Evolutionary conservation across 2,329 filamentous ascomycete species (phyloP), one percentile per base, ranked within the genome.

Genomic region (Cordyceps fumosorosea): DNA sequence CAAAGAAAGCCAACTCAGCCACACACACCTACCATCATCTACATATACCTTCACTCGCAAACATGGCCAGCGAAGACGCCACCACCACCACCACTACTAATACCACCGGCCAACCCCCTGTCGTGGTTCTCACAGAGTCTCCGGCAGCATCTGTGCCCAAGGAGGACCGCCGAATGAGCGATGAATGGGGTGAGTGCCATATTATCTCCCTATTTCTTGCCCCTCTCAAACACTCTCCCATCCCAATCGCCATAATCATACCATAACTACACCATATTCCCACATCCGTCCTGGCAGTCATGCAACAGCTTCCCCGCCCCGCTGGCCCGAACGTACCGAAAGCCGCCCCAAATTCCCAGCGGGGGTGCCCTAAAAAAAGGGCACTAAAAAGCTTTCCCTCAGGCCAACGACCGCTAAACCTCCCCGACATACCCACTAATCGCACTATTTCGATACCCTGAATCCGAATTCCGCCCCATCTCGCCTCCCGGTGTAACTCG

Each of bases 121-220:
- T 67, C 11, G 62, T 29, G 29, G 29, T 64, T 44, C 56, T 72
- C 65, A 70, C 70, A 64, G 70, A 73, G 63, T 72, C 74, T 14
- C 70, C 72, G 45, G 66, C 70, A 20, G 47, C 12, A 22, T 42
- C 56, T 11, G 60, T 64, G 8, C 60, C 63, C 63, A 72, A 69
- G 66, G 67, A 74, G 60, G 74, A 72, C 63, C 70, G 70, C 63
- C 72, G 71, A 65, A 70, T 71, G 67, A 79, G 75, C 26, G 78
- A 78, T 65, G 80, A 82, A 70, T 82, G 80, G 80, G 80, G 78
- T 81, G 63, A 70, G 77, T 73, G 7, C 12, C 22, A 14, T 11
- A 18, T 55, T 1, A 10, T 42, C 6, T 24, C 1, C 32, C 7
- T 24, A 18, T 55, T 2, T 14, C 18, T 26, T 53, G n/a, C 29